Base-by-base conservation (phyloP, 2,329 filamentous ascomycete genomes). In the Ophiostoma piceae region DNA sequence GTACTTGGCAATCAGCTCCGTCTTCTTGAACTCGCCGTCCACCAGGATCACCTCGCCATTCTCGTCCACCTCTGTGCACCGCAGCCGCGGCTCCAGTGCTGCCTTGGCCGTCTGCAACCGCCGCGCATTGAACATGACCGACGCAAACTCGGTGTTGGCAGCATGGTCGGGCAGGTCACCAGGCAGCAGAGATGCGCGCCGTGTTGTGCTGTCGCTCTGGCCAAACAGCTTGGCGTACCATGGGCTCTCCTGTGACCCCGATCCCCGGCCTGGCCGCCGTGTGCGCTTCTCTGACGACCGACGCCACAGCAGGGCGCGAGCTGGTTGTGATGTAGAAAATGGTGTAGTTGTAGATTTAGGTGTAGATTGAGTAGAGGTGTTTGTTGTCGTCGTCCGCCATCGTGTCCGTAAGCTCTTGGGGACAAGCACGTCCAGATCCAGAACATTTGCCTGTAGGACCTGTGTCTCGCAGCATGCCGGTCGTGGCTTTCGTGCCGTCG, bases 1-100 rank as follows among this genome's bases (percentile, higher is more conserved):
- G 78, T 97, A 97, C 91, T 95, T 97, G 68, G 94, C 93, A 79
- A 97, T 98, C 66, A 99, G 84, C 81, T 99, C 95, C 76, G 89
- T 95, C 84, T 99, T 99, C 81, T 95, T 96, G 80, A 97, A 98
- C 79, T 98, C 95, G 71, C 93, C 92, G 77, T 96, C 96, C 26
- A 96, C 91, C 71, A 98, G 83, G 26, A 94, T 96, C 35, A 97
- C 93, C 75, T 96, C 91, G 57, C 95, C 95, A 76, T 92, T 88
- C 78, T 94, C 92, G 76, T 98, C 93, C 71, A 98, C 92, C 79
- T 99, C 95, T 0, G 95, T 99, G 77, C 95, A 99, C 69, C 95
- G 87, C 74, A 99, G 83, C 71, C 92, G 89, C 39, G 94, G 87
- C 78, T 97, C 93, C 70, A 94, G 90, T 35, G 90, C 89, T 2